Evolutionary conservation across 2,329 filamentous ascomycete genomes (phyloP).

Genomic region (Aspergillus aculeatinus): DNA sequence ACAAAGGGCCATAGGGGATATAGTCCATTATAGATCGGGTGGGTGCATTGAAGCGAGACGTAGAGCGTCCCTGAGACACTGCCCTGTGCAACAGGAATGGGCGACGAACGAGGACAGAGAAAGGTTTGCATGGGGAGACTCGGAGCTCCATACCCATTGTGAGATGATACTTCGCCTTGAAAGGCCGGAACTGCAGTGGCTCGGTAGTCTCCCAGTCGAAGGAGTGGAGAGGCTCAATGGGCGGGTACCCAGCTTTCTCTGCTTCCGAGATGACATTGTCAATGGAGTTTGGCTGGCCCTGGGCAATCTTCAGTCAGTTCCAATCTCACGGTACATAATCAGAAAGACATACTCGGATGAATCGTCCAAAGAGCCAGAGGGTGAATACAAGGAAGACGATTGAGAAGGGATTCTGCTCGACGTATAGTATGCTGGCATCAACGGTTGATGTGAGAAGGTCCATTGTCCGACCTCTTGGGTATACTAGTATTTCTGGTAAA

Average conservation of each 20-base stretch:
- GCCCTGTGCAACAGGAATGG: no score
- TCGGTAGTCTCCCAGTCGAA: conserved; percentile 54
- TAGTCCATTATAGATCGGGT: neutral
- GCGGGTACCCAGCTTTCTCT: conserved; percentile 21
- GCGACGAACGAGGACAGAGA: no score
- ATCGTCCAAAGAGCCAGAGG: conserved; percentile 1
- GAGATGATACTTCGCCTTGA: conserved; percentile 62
- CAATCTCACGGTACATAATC: neutral
- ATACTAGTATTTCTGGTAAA: neutral
- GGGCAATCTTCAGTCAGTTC: neutral
- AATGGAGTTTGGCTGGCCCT: neutral
- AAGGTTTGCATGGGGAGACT: neutral
- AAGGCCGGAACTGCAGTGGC: conserved; percentile 56
- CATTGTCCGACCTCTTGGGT: neutral
- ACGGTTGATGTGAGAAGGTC: neutral
- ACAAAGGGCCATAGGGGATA: no score
- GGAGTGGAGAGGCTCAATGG: conserved; percentile 43
- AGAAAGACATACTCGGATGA: neutral
- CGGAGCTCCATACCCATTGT: conserved; percentile 56
- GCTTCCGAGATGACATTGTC: neutral
- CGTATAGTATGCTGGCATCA: neutral
- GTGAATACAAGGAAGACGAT: neutral
- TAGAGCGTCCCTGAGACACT: no score
- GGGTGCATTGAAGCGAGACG: no score
- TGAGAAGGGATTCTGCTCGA: conserved; percentile 5